These are phyloP conservation scores for Incumbomyces lentus DNA, from an alignment of 2,329 filamentous ascomycete species.

Conservation along the genomic window DNA sequence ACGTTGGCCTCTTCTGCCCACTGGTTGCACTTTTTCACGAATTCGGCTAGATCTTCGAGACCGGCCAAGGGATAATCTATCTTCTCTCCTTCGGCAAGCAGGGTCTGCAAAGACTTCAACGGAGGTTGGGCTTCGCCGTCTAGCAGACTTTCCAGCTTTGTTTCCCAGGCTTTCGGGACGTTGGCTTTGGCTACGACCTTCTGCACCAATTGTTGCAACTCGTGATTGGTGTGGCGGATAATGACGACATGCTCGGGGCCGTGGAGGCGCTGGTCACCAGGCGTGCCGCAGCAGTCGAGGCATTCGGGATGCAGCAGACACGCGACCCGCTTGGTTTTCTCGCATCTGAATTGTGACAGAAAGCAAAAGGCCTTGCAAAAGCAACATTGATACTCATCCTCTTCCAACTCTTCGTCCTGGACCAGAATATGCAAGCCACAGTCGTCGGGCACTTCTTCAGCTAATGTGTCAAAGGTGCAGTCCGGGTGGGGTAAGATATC, in stretches of 20 bases:
- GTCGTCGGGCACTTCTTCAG: constrained; percentile 25
- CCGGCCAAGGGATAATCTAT: constrained; percentile 84
- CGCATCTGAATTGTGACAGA: constrained; percentile 79
- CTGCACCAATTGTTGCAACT: constrained; percentile 54
- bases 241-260: constrained; percentile 63
- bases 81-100: constrained; percentile 88
- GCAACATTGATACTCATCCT: constrained; percentile 85
- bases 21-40: constrained; percentile 92
- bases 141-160: constrained; percentile 76
- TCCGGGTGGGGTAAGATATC: constrained; percentile 41
- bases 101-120: constrained; percentile 70
- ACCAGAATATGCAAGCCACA: constrained; percentile 55
- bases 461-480: constrained; percentile 40
- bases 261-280: constrained; percentile 55
- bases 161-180: constrained; percentile 78
- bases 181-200: constrained; percentile 79
- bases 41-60: constrained; percentile 69
- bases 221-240: constrained; percentile 66
- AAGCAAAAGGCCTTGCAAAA: constrained; percentile 91
- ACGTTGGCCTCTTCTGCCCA: constrained; percentile 96
- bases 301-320: constrained; percentile 74
- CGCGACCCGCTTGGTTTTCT: constrained; percentile 66
- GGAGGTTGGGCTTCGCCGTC: constrained; percentile 76
- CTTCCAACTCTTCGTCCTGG: constrained; percentile 64
- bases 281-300: constrained; percentile 66